Evolutionary conservation across 805 yeast genomes (phyloP), one percentile per base, ranked within the genome.

Genomic region (Yarrowia deformans): DNA sequence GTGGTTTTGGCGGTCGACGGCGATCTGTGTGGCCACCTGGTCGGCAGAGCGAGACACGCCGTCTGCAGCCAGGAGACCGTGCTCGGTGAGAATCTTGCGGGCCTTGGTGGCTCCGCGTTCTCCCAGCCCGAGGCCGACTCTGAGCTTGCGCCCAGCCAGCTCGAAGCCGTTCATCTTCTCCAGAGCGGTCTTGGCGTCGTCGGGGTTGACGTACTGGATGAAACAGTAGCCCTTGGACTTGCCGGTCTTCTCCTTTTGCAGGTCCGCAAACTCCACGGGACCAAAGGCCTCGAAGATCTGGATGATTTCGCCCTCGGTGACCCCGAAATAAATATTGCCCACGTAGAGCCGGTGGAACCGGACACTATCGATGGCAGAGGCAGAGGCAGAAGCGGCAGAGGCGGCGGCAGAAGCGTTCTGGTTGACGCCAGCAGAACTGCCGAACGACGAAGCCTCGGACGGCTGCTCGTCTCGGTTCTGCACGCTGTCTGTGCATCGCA

Each of bases 211-310:
- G 42, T 71, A 92, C 78, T 89, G 88, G 16, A 91, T 83, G 75
- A 91, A 91, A 0, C 92, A 95, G 78, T 89, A 92, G 0, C 97
- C 97, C 77, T 93, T 92, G 1, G 97, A 91, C 72, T 88, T 84
- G 4, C 96, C 95, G 0, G 92, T 90, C 79, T 95, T 85, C 74
- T 93, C 97, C 63, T 90, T 79, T 6, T 97, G 97, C 74, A 93
- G 83, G 76, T 90, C 95, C 1, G 92, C 96, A 78, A 90, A 96
- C 72, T 87, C 90, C 39, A 93, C 79, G 14, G 81, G 80, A 16
- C 98, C 98, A 76, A 81, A 93, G 2, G 84, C 78, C 29, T 83
- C 74, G 74, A 93, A 92, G n/a, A 91, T 80, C 19, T 83, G 79
- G 50, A 81, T 80, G 77, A 91, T 89, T 68, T 93, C 97, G 5